phyloP scores from a whole-genome alignment of 2,329 filamentous ascomycete genomes.

The Graphilbum ipis-grandicollis region DNA sequence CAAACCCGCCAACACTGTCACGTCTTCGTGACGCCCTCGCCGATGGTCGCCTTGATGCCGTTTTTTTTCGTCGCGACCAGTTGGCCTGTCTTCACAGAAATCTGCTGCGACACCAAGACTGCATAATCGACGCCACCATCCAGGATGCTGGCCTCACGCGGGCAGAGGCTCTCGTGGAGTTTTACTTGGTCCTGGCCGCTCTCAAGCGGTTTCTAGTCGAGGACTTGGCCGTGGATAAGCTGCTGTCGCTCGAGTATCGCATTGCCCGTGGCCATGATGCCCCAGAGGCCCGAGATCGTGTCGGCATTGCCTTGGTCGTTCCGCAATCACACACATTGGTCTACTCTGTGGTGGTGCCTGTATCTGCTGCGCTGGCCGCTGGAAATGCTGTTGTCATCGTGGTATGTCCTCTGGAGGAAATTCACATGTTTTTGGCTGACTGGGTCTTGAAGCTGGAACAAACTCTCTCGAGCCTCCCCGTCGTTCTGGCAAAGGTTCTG shows the following conservation, averaged over 20 bases:
- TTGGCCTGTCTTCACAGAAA: slow-evolving; percentile 18
- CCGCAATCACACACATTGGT: slow-evolving; percentile 15
- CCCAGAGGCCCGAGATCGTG: slow-evolving; percentile 8
- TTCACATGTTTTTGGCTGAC: background rate
- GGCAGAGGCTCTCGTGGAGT: slow-evolving; percentile 17
- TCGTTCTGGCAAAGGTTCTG: too few relatives aligned
- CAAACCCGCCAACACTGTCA: background rate
- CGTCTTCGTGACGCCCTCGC: slow-evolving; percentile 16
- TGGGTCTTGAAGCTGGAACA: slow-evolving; percentile 11
- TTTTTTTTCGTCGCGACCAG: slow-evolving; percentile 20
- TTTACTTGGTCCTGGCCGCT: slow-evolving; percentile 14
- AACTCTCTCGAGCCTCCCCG: slow-evolving; percentile 3
- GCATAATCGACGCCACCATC: slow-evolving; percentile 15
- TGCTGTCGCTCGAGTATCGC: slow-evolving; percentile 15
- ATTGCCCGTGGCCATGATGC: slow-evolving; percentile 13
- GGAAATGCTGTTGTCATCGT: slow-evolving; percentile 19
- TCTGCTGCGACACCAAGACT: slow-evolving; percentile 13
- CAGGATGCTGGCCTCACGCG: slow-evolving; percentile 13
- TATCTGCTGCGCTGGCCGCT: slow-evolving; percentile 18
- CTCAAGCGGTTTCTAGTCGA: slow-evolving; percentile 14
- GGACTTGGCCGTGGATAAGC: slow-evolving; percentile 11
- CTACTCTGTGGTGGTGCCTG: slow-evolving; percentile 15
- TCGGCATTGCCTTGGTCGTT: slow-evolving; percentile 16
- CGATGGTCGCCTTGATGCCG: slow-evolving; percentile 20
- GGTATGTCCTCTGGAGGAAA: slow-evolving; percentile 5